A percentile compares a stretch with the other conserved stretches of the same genome.
Evolutionary conservation across 148 eudicot genomes (phyloP).

Genomic region (Nepenthes gracilis): DNA sequence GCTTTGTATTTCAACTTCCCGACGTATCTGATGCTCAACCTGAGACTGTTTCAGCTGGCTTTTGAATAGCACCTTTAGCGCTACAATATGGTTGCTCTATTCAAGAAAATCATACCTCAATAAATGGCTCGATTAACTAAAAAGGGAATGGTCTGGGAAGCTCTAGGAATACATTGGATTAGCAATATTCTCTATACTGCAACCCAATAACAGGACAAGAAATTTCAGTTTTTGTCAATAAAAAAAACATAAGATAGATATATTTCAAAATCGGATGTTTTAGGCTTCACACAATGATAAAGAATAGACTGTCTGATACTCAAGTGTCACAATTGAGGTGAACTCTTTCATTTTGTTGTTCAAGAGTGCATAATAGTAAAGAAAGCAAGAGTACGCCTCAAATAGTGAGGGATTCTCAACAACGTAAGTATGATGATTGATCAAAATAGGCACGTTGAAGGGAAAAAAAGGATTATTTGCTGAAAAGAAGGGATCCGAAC

Average conservation of each 20-base stretch:
- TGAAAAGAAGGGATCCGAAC: not conserved
- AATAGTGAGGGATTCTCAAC: too few relatives aligned
- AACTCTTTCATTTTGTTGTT: too few relatives aligned
- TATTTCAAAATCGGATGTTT: too few relatives aligned
- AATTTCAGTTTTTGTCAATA: not conserved
- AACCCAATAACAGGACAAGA: not conserved
- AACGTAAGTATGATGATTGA: too few relatives aligned
- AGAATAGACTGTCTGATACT: too few relatives aligned
- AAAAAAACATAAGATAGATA: too few relatives aligned
- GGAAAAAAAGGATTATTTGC: not conserved
- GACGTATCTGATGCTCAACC: conserved; percentile 95
- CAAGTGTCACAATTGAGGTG: too few relatives aligned
- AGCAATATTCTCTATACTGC: too few relatives aligned
- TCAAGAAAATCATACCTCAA: conserved; percentile 5
- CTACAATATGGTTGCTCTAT: conserved; percentile 94
- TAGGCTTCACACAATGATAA: too few relatives aligned
- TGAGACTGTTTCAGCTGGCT: conserved; percentile 89
- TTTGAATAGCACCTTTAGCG: conserved; percentile 86
- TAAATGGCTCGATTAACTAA: not conserved
- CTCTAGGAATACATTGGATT: not conserved
- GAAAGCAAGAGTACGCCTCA: too few relatives aligned
- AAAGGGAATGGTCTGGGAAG: not conserved
- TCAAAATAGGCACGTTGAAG: not conserved
- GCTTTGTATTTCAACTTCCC: conserved; percentile 98
- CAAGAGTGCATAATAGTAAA: too few relatives aligned